A percentile compares a stretch with the other conserved stretches of the same genome.
These are phyloP conservation scores for Fusarium piperis DNA, from an alignment of 2,329 filamentous ascomycete genomes.

Conservation along the genomic window DNA sequence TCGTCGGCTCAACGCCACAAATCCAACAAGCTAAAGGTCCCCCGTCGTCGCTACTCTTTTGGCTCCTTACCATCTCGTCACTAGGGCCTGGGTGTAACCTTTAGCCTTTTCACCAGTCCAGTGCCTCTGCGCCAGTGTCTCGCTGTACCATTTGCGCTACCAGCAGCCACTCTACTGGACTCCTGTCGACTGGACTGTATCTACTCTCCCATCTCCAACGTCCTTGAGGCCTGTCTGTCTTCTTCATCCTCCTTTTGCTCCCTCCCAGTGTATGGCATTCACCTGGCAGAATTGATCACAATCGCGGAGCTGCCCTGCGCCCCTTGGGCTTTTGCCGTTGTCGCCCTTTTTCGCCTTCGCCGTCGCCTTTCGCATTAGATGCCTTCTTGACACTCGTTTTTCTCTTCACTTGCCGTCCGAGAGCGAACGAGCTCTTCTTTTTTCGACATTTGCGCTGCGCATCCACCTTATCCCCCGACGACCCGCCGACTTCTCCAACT, in stretches of 20 bases:
- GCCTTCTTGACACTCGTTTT: constrained; percentile 42
- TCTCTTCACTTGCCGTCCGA: constrained; percentile 11
- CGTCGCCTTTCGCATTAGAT: constrained; percentile 28
- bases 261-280: constrained; percentile 2
- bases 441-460: constrained; percentile 27
- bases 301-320: constrained; percentile 22
- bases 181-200: background rate
- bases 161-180: background rate
- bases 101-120: background rate
- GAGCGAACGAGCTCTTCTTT: constrained; percentile 11
- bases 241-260: constrained; percentile 12
- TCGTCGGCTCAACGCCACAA: constrained; percentile 42
- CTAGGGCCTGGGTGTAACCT: background rate
- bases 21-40: constrained; percentile 28
- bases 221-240: background rate
- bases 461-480: constrained; percentile 20
- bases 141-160: background rate
- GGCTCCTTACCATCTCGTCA: background rate
- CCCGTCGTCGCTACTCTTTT: background rate
- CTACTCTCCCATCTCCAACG: background rate
- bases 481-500: constrained; percentile 14
- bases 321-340: constrained; percentile 23
- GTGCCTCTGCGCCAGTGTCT: constrained; percentile 10
- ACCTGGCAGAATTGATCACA: constrained; percentile 19
- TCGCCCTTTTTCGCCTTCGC: constrained; percentile 7